A percentile compares a stretch with the other conserved stretches of the same genome.
Evolutionary conservation across 257 asterid genomes (phyloP).

Genomic region (Ehretia macrophylla): DNA sequence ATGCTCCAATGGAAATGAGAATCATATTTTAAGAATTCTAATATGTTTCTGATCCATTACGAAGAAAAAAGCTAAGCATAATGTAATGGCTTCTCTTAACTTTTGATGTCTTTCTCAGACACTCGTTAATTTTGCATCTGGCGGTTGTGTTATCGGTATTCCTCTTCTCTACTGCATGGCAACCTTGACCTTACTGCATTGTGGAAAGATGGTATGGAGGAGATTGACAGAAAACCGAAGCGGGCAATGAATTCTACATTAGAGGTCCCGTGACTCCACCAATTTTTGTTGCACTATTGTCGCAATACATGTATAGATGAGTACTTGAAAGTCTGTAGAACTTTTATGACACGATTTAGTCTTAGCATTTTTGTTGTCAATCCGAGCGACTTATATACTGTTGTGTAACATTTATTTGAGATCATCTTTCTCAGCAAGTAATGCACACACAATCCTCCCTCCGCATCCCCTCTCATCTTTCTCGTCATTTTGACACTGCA

Average conservation of each 20-base stretch:
- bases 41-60: not conserved
- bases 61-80: not conserved
- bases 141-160: constrained; percentile 80
- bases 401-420: too few relatives aligned
- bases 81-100: too few relatives aligned
- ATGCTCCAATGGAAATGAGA: too few relatives aligned
- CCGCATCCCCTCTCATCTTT: too few relatives aligned
- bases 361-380: not conserved
- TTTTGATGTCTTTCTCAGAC: constrained; percentile 46
- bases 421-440: too few relatives aligned
- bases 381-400: too few relatives aligned
- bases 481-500: too few relatives aligned
- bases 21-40: too few relatives aligned
- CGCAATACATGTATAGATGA: not conserved
- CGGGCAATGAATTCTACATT: constrained; percentile 21
- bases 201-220: constrained; percentile 70
- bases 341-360: too few relatives aligned
- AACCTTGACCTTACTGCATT: constrained; percentile 44
- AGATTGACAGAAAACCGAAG: constrained; percentile 50
- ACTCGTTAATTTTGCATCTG: constrained; percentile 63
- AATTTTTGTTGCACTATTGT: not conserved
- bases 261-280: too few relatives aligned
- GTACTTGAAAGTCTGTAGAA: not conserved
- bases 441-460: too few relatives aligned
- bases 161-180: constrained; percentile 69